These are phyloP conservation scores for Aspergillus sp. DNA, from an alignment of 2,329 filamentous ascomycete genomes.

Conservation along the genomic window DNA sequence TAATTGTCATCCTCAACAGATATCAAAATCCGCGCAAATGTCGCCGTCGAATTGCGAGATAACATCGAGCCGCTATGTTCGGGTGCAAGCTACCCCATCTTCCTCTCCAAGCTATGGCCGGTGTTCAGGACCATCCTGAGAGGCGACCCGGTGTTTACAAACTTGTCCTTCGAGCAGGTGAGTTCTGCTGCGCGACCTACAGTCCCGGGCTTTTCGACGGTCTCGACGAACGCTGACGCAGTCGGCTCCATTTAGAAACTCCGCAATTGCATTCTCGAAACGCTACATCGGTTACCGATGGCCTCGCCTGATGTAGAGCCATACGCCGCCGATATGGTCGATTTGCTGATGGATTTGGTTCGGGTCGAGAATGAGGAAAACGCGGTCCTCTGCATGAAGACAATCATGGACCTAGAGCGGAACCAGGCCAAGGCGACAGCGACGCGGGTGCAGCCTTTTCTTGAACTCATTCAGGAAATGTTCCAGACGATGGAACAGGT, in stretches of 20 bases:
- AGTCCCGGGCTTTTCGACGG: background rate
- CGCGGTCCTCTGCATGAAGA: slow-evolving; percentile 96
- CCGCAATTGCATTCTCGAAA: slow-evolving; percentile 89
- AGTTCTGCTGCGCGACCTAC: slow-evolving; percentile 23
- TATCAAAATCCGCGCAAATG: slow-evolving; percentile 73
- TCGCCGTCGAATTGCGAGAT: slow-evolving; percentile 84
- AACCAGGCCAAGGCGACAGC: slow-evolving; percentile 81
- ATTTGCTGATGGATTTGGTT: slow-evolving; percentile 84
- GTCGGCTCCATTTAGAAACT: slow-evolving; percentile 61
- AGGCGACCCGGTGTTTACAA: slow-evolving; percentile 86
- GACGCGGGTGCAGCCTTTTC: slow-evolving; percentile 82
- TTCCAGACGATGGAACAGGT: slow-evolving; percentile 94
- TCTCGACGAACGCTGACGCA: background rate
- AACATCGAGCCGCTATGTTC: slow-evolving; percentile 81
- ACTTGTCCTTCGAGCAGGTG: slow-evolving; percentile 85
- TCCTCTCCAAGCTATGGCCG: slow-evolving; percentile 84
- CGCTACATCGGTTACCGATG: slow-evolving; percentile 80
- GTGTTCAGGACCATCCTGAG: slow-evolving; percentile 82
- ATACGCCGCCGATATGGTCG: slow-evolving; percentile 83
- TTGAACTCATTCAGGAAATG: slow-evolving; percentile 89
- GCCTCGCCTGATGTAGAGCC: slow-evolving; percentile 79
- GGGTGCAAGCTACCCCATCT: slow-evolving; percentile 71
- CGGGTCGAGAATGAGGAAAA: slow-evolving; percentile 97
- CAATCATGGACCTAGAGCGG: slow-evolving; percentile 92
- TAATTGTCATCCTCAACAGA: slow-evolving; percentile 53